phyloP scores from a whole-genome alignment of 2,329 filamentous ascomycete species.

The Xylaria arbuscula region DNA sequence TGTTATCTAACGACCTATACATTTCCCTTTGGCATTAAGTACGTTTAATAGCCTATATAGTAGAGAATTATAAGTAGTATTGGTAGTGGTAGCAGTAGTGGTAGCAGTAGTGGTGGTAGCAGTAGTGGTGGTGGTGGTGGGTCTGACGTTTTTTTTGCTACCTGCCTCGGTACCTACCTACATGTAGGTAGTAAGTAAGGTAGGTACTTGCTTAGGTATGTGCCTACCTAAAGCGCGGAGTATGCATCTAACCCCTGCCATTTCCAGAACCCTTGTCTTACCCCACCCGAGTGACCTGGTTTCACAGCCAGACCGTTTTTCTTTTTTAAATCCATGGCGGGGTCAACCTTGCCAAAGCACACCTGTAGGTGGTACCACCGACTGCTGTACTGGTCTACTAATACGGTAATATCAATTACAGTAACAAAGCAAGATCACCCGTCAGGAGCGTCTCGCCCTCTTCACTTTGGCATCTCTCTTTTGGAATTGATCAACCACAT shows the following conservation, averaged over 20 bases:
- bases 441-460: not conserved
- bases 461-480: slow-evolving; percentile 2
- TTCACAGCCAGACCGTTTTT: slow-evolving; percentile 8
- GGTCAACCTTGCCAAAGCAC: not conserved
- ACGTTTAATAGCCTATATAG: too few species aligned
- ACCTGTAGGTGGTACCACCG: not conserved
- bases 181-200: not conserved
- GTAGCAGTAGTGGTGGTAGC: too few species aligned
- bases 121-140: not conserved
- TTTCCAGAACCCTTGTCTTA: slow-evolving; percentile 12
- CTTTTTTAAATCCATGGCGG: slow-evolving; percentile 5
- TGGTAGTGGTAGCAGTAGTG: too few species aligned
- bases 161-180: too few species aligned
- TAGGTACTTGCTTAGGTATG: not conserved
- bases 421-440: not conserved
- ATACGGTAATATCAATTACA: slow-evolving; percentile 1
- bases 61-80: too few species aligned
- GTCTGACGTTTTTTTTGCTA: too few species aligned
- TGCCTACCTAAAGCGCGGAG: not conserved
- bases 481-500: slow-evolving; percentile 6
- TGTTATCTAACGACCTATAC: too few species aligned
- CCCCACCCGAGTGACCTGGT: slow-evolving; percentile 15
- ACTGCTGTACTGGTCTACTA: not conserved
- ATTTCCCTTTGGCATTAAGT: too few species aligned
- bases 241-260: not conserved